A percentile compares a stretch with the other conserved stretches of the same genome.
Evolutionary conservation across 331 rosid species (phyloP).

Genomic region (Prunus yedoensis): DNA sequence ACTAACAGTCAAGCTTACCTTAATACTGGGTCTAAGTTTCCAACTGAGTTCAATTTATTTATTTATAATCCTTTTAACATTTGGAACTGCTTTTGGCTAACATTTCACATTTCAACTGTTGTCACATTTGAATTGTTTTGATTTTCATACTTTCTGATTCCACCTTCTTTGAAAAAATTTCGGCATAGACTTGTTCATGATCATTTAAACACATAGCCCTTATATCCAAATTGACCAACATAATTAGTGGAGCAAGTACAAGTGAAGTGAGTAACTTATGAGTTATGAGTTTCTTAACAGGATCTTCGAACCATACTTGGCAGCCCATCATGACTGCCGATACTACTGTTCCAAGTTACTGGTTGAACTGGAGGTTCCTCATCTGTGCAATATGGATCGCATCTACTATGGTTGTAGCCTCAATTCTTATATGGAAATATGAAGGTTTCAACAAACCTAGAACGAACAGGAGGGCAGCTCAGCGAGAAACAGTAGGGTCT

Average conservation of each 20-base stretch:
- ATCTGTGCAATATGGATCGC: constrained; percentile 49
- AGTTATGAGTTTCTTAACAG: constrained; percentile 63
- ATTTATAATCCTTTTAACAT: neutral
- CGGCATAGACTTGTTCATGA: neutral
- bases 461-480: constrained; percentile 38
- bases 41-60: neutral
- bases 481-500: constrained; percentile 36
- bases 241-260: constrained; percentile 18
- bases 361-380: constrained; percentile 88
- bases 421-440: constrained; percentile 60
- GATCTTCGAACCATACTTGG: constrained; percentile 36
- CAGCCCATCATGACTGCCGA: constrained; percentile 48
- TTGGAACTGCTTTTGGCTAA: too few relatives aligned
- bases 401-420: constrained; percentile 34
- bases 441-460: constrained; percentile 52
- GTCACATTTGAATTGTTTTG: neutral
- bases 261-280: constrained; percentile 31
- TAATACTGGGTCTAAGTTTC: neutral
- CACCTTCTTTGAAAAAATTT: neutral
- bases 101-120: neutral
- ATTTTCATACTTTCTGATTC: neutral
- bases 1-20: neutral
- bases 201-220: neutral
- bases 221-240: neutral
- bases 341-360: constrained; percentile 66